These are phyloP conservation scores for Brassica hybrid DNA, from an alignment of 441 rosid genomes.

Conservation along the genomic window DNA sequence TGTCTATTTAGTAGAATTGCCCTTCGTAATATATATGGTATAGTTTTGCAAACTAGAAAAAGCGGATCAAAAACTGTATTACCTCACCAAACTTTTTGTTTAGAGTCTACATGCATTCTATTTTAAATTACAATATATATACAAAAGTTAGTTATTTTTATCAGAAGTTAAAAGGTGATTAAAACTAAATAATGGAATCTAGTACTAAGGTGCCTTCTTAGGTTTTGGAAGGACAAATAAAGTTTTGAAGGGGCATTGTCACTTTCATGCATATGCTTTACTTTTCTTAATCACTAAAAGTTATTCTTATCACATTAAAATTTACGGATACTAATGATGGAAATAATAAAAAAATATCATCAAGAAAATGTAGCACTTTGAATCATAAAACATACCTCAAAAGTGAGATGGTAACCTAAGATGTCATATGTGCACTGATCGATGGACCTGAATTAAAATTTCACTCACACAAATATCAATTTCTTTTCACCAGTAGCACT, in stretches of 20 bases:
- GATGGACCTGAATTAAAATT: slow-evolving; percentile 10
- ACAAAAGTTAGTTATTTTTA: not conserved
- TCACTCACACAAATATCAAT: slow-evolving; percentile 17
- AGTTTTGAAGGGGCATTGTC: slow-evolving; percentile 43
- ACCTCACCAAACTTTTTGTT: not conserved
- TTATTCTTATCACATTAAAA: slow-evolving; percentile 32
- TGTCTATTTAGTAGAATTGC: too few relatives aligned
- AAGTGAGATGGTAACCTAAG: not conserved
- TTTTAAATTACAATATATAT: not conserved
- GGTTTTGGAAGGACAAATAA: slow-evolving; percentile 41
- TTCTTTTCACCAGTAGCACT: not conserved
- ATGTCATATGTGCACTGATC: slow-evolving; percentile 12
- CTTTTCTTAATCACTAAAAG: slow-evolving; percentile 27
- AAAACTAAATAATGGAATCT: slow-evolving; percentile 6
- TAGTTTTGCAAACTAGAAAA: not conserved
- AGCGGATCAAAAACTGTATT: not conserved
- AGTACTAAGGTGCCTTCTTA: slow-evolving; percentile 38
- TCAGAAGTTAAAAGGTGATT: not conserved
- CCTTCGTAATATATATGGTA: too few relatives aligned
- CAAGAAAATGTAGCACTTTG: slow-evolving; percentile 23
- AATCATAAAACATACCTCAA: slow-evolving; percentile 28
- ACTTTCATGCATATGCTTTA: slow-evolving; percentile 36
- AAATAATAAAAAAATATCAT: slow-evolving; percentile 5
- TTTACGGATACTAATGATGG: not conserved
- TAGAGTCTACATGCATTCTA: not conserved